Percentiles rank a stretch among this genome's conserved stretches.
Conservation (phyloP, 345 rosid genomes). For the Melaleuca alternifolia region DNA sequence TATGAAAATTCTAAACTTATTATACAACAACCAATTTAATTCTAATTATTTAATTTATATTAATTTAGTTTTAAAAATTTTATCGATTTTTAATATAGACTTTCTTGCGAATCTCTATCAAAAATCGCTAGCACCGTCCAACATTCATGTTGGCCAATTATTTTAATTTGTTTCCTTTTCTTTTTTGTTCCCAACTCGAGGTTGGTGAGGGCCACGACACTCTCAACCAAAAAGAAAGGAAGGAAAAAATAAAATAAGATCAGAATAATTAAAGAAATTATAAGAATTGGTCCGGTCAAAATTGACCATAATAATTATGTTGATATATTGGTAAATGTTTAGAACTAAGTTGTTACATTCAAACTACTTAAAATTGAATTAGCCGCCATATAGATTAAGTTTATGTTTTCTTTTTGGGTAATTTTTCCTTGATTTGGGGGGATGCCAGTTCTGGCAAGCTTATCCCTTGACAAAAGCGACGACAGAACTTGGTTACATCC, state of each 20-base stretch:
- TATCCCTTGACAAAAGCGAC: not conserved
- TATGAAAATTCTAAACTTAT: rapidly evolving
- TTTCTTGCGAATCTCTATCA: not conserved
- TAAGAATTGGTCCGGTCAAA: rapidly evolving
- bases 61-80: not conserved
- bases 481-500: not conserved
- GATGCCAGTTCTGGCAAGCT: not conserved
- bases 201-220: not conserved
- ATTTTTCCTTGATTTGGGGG: not conserved
- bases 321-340: not conserved
- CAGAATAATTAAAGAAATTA: not conserved
- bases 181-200: not conserved
- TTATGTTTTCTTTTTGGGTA: not conserved
- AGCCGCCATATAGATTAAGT: rapidly evolving
- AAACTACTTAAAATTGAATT: not conserved
- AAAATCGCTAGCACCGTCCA: rapidly evolving
- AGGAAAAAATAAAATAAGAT: not conserved
- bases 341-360: not conserved
- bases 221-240: not conserved
- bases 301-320: not conserved
- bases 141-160: rapidly evolving
- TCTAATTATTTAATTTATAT: no score
- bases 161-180: not conserved
- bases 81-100: rapidly evolving
- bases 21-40: rapidly evolving